These are phyloP conservation scores for Hypoxylon sp. DNA, from an alignment of 2,329 filamentous ascomycete genomes.

Conservation along the genomic window DNA sequence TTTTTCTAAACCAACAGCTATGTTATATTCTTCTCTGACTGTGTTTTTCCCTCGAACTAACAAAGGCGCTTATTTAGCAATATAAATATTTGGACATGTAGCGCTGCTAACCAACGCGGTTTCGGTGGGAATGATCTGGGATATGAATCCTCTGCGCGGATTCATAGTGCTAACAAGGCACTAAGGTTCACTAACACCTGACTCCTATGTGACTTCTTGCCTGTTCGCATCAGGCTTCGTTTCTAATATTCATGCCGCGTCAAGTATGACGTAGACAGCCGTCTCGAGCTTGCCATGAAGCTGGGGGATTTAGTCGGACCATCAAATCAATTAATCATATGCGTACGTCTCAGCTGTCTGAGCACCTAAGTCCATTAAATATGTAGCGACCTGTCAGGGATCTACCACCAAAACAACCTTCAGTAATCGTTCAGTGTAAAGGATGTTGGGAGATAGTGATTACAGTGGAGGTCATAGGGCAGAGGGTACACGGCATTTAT, in stretches of 20 bases:
- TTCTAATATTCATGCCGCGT: not conserved
- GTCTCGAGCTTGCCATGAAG: not conserved
- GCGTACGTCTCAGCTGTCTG: not conserved
- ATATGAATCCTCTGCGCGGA: slow-evolving; percentile 3
- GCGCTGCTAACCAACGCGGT: not conserved
- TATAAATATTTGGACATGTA: not conserved
- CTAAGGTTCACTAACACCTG: too few relatives aligned
- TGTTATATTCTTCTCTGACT: not conserved
- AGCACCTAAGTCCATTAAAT: too few relatives aligned
- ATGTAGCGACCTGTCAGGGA: too few relatives aligned
- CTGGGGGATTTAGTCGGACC: not conserved
- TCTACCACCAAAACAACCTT: not conserved
- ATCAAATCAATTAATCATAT: not conserved
- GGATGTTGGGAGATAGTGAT: not conserved
- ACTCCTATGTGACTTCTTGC: not conserved
- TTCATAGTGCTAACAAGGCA: not conserved
- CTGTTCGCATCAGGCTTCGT: not conserved
- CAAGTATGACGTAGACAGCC: not conserved
- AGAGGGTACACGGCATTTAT: not conserved
- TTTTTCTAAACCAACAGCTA: not conserved
- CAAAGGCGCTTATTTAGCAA: not conserved
- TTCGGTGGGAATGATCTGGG: slow-evolving; percentile 1
- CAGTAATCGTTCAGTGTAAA: not conserved
- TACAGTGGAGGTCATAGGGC: too few relatives aligned
- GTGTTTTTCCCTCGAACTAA: not conserved